Percentiles rank a stretch among this genome's conserved stretches.
phyloP scores from a whole-genome alignment of 108 stramenopile genomes.

The Nitzschia inconspicua region DNA sequence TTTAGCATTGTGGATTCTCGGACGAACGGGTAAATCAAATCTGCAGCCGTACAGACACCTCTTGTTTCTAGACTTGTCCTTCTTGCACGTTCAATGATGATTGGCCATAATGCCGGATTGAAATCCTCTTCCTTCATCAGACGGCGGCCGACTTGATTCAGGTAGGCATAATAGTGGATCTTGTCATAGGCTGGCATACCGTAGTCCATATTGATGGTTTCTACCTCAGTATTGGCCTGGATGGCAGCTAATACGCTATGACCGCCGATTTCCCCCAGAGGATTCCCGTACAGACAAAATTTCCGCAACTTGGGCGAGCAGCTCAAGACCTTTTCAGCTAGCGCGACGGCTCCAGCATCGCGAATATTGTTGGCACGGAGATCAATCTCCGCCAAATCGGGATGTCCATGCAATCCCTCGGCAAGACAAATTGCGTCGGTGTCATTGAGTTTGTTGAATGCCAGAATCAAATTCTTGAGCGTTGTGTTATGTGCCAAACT shows the following conservation, averaged over 20 bases:
- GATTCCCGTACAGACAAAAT: conserved; percentile 16
- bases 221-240: not conserved
- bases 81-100: conserved; percentile 4
- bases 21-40: conserved; percentile 13
- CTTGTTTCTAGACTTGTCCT: not conserved
- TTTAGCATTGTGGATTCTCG: too few species aligned
- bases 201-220: conserved; percentile 16
- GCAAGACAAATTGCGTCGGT: conserved; percentile 1
- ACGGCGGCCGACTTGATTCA: conserved; percentile 16
- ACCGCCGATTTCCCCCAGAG: conserved; percentile 2
- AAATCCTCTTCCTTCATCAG: not conserved
- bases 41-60: conserved; percentile 1
- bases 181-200: not conserved
- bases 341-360: not conserved
- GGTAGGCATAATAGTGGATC: conserved; percentile 10
- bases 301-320: not conserved
- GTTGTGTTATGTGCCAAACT: not conserved
- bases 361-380: conserved; percentile 18
- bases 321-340: not conserved
- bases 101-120: conserved; percentile 9
- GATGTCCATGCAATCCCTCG: not conserved
- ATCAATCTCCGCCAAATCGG: not conserved
- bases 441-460: conserved; percentile 15
- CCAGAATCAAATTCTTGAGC: conserved; percentile 2
- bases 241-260: not conserved